Conservation (phyloP, 78 protist species). For the Abeoforma whisleri region DNA sequence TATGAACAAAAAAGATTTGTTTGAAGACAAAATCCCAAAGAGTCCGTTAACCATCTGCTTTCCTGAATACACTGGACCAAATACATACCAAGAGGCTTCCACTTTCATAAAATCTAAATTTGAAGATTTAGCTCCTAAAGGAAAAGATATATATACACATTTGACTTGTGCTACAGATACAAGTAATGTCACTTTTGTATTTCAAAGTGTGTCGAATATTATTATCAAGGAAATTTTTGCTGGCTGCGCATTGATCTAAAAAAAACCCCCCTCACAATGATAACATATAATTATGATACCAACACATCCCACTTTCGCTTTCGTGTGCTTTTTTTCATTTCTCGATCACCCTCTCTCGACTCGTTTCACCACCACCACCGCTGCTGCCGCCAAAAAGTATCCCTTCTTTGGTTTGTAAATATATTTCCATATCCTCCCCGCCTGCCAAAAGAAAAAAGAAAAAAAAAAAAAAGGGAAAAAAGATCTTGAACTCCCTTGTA, state of each 20-base stretch:
- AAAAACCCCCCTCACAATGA: too few species aligned
- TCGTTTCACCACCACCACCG: too few species aligned
- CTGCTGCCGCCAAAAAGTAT: too few species aligned
- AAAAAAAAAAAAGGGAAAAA: too few species aligned
- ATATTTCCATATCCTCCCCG: too few species aligned
- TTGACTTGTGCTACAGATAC: slow-evolving; percentile 83
- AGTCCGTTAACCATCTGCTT: slow-evolving; percentile 52
- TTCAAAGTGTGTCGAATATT: slow-evolving; percentile 66
- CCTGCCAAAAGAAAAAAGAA: too few species aligned
- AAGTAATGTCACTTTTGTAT: slow-evolving; percentile 67
- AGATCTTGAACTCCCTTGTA: too few species aligned
- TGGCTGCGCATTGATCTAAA: slow-evolving; percentile 44
- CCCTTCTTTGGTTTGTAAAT: too few species aligned
- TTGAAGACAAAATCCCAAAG: slow-evolving; percentile 58
- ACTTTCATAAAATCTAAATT: slow-evolving; percentile 40
- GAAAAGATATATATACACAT: slow-evolving; percentile 71
- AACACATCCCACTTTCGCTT: too few species aligned
- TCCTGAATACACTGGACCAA: slow-evolving; percentile 69
- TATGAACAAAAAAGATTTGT: slow-evolving; percentile 76
- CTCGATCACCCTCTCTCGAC: too few species aligned
- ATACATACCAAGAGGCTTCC: not conserved
- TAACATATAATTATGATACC: too few species aligned
- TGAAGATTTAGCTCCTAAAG: slow-evolving; percentile 13
- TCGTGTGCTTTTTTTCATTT: too few species aligned
- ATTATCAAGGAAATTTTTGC: slow-evolving; percentile 46